Evolutionary conservation across 345 rosid species (phyloP), one percentile per base, ranked within the genome.

Genomic region (Hypericum perforatum): DNA sequence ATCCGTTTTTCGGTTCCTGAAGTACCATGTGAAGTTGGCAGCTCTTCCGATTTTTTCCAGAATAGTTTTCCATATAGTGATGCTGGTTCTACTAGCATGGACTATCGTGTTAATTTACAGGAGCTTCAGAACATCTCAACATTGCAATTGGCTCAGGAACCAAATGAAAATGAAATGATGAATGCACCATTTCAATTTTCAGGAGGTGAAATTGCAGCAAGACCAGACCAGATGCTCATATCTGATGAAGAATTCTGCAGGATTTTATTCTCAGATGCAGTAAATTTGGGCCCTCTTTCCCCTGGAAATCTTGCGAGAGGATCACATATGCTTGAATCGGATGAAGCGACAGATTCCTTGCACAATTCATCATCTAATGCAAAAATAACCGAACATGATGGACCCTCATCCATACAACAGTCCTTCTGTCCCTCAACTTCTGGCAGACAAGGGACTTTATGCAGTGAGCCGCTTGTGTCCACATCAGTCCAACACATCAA

Each of bases 201-300:
- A 16, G 48, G 63, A 65, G 77, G 63, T 39, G 60, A 58, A 16
- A 59, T 59, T 54, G 59, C 76, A 42, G 61, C 69, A 37, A 76
- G 65, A 59, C 66, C 72, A 59, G 82, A 80, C 50, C 74, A 74
- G 37, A 63, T 80, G 52, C 66, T 85, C 73, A 70, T 84, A 68
- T 69, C 95, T 11, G 95, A 92, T 65, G 95, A 84, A 61, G 97
- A 89, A 69, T 89, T 90, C 61, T 88, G 95, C 68, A 72, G 78
- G 77, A 71, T 74, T 62, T 78, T 89, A 65, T 84, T 92, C 51
- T 71, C 79, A 7, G 94, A 88, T 59, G 76, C 71, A 62, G 56
- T 66, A 53, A 77, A 59, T 39, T 73, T 69, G 59, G 68, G 63
- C 49, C 49, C 55, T 51, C 70, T 74, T 61, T 39, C 80, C 52